These are phyloP conservation scores for Vigna reflexopilosa DNA, from an alignment of 306 rosid genomes.

Conservation along the genomic window DNA sequence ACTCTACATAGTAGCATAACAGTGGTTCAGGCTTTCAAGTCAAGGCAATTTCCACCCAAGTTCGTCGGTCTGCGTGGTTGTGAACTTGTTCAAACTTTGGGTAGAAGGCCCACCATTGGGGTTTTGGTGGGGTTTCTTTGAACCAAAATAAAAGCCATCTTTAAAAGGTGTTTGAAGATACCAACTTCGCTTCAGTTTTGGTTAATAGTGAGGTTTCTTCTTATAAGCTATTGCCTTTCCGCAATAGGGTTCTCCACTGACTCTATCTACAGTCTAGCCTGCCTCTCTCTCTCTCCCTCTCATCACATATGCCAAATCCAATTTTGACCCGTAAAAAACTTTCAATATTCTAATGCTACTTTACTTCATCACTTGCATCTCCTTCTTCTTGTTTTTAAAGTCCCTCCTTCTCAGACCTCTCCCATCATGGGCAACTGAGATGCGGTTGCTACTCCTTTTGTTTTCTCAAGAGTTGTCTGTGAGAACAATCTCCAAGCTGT, in stretches of 20 bases:
- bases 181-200: constrained; percentile 40
- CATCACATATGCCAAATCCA: constrained; percentile 49
- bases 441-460: constrained; percentile 56
- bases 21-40: constrained; percentile 40
- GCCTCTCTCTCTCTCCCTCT: constrained; percentile 32
- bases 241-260: constrained; percentile 42
- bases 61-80: constrained; percentile 45
- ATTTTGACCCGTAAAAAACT: constrained; percentile 52
- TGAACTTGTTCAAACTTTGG: constrained; percentile 45
- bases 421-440: constrained; percentile 64
- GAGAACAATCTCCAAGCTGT: constrained; percentile 43
- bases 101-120: constrained; percentile 73
- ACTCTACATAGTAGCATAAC: constrained; percentile 36
- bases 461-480: constrained; percentile 48
- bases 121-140: constrained; percentile 66
- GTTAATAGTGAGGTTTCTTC: constrained; percentile 32
- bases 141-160: constrained; percentile 51
- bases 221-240: constrained; percentile 42
- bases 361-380: constrained; percentile 68
- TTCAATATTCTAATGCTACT: constrained; percentile 62
- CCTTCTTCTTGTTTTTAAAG: constrained; percentile 69
- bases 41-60: constrained; percentile 51
- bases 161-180: constrained; percentile 50
- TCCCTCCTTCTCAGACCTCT: constrained; percentile 58
- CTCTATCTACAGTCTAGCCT: not conserved